Base-by-base conservation (phyloP, 768 basidiomycete species). In the Daedalea quercina region DNA sequence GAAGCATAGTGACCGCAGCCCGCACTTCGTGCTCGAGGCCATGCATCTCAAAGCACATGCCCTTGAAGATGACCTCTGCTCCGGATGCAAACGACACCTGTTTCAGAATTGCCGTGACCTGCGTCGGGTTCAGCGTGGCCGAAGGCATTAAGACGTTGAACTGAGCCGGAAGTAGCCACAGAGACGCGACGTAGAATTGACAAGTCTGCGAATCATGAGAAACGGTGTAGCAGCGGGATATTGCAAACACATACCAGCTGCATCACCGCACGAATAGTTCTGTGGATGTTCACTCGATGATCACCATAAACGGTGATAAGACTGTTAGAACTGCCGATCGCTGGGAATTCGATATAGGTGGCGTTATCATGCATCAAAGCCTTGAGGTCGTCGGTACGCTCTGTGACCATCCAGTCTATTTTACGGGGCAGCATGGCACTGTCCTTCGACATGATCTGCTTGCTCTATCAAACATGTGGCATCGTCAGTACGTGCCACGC, bases 341-440 rank as follows among this genome's bases (percentile, higher is more conserved):
- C 79, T 12, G 95, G 94, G 61, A 96, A 90, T 63, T 93, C 88
- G 57, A 99, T 88, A 66, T 88, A 97, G 3, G 94, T 95, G 7
- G 91, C 93, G 57, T 97, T 97, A 73, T 99, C 95, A 60, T 81
- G 84, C 94, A 96, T 97, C 65, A 94, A 81, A 3, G 84, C 77
- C 69, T 85, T 92, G 63, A 99, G 74, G 57, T 98, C 95, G 25
- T 97, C 94, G 11, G 87, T 75, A n/a, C 90, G 84, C 68, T 99
- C 92, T n/a, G 89, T 90, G 51, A 96, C 82, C 82, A 99, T 87
- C 94, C 95, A 97, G 63, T 99, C 95, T 56, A 99, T 77, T 68
- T 99, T 99, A 57, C 95, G 87, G 52, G 95, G 95, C 22, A 96
- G 79, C 51, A 97, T 88, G 4, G 93, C 90, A 15, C 91, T 93